Percentiles rank a stretch among this genome's conserved stretches.
These are phyloP conservation scores for Santalum album DNA, from an alignment of 164 flowering plant genomes.

Conservation along the genomic window DNA sequence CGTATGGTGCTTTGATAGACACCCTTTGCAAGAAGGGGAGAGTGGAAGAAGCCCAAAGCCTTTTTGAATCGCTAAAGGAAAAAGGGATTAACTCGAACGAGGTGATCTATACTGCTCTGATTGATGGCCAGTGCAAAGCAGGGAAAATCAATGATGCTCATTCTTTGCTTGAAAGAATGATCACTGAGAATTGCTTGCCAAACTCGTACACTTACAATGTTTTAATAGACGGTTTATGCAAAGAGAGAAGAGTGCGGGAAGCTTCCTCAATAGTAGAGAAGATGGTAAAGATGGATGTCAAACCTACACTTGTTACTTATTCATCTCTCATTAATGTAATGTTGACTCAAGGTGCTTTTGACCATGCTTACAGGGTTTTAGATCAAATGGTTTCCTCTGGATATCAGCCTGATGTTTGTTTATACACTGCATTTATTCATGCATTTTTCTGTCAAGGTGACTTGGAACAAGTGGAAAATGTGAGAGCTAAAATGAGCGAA, in stretches of 20 bases:
- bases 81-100: slow-evolving; percentile 53
- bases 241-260: slow-evolving; percentile 37
- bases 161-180: slow-evolving; percentile 46
- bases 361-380: slow-evolving; percentile 38
- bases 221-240: slow-evolving; percentile 59
- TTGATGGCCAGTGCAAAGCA: slow-evolving; percentile 66
- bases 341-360: slow-evolving; percentile 44
- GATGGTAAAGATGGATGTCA: slow-evolving; percentile 43
- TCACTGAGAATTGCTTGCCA: slow-evolving; percentile 37
- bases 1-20: slow-evolving; percentile 53
- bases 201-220: slow-evolving; percentile 53
- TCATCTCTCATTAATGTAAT: slow-evolving; percentile 53
- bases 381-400: slow-evolving; percentile 48
- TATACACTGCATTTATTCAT: slow-evolving; percentile 54
- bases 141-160: slow-evolving; percentile 43
- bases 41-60: slow-evolving; percentile 39
- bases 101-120: slow-evolving; percentile 56
- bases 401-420: slow-evolving; percentile 46
- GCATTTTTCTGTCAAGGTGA: slow-evolving; percentile 42
- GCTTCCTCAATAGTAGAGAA: slow-evolving; percentile 35
- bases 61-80: slow-evolving; percentile 47
- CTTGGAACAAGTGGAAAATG: slow-evolving; percentile 44
- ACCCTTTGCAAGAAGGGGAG: slow-evolving; percentile 44
- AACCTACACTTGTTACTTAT: slow-evolving; percentile 49
- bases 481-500: slow-evolving; percentile 46